Base-by-base conservation (phyloP, 805 yeast genomes). In the Tetrapisispora arboricola region DNA sequence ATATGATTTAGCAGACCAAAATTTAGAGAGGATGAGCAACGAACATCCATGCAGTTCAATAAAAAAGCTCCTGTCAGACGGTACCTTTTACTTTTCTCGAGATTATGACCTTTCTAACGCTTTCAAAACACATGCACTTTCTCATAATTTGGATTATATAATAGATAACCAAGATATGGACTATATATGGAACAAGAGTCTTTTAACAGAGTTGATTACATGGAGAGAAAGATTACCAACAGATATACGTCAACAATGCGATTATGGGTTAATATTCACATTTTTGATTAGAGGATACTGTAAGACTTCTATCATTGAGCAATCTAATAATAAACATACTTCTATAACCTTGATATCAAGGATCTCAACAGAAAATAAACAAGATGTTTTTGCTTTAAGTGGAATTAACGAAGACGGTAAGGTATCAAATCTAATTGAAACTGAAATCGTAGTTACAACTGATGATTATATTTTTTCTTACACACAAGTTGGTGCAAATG, bases 351-450 rank as follows among this genome's bases (percentile, higher is more conserved):
- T 92, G 8, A 78, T 92, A 16, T 85, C 96, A 1, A 81, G 90
- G 49, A 94, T 87, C 48, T 84, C 95, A 0, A 84, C 94, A 73
- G 83, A 82, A 50, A 70, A 88, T 37, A 92, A 92, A 2, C 94
- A 94, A 13, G 84, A 95, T 2, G 69, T 95, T 28, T 84, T 80
- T 57, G 84, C 83, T 49, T 79, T 85, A 6, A 72, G 90, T 47
- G 97, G 97, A 22, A 77, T 87, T 19, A 96, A 87, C 59, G 95
- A 84, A 51, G 82, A 83, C 46, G 98, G 98, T 1, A 73, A 83
- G 54, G 95, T 88, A 20, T 88, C 97, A 33, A 87, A 85, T 58
- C 86, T 80, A 54, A 84, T 86, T 25, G 96, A 87, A 55, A 83
- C 96, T 0, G 99, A 92, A 54, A 70, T 86, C 16, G 77, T 92